Percentiles rank a stretch among this genome's conserved stretches.
Conservation (phyloP, 495 filamentous ascomycete genomes). For the Xylaria intraflava region DNA sequence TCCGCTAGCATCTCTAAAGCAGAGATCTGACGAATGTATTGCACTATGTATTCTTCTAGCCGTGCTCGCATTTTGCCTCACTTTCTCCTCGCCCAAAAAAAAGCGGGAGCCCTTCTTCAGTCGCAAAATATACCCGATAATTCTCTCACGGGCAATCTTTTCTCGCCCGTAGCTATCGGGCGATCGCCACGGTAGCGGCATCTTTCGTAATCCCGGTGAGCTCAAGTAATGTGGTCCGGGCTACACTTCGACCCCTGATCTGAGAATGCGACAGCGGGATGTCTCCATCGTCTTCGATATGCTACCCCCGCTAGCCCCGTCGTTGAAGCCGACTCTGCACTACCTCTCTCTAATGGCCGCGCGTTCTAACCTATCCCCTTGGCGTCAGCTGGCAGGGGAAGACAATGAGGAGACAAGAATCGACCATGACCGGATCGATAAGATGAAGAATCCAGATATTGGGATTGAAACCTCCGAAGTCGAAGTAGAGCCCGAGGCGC, state of each 20-base stretch:
- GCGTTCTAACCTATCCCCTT: constrained; percentile 14
- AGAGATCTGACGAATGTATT: not conserved
- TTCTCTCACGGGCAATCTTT: too few relatives aligned
- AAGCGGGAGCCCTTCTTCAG: too few relatives aligned
- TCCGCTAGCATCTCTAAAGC: not conserved
- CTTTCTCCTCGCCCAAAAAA: too few relatives aligned
- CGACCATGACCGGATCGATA: constrained; percentile 6
- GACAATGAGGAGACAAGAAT: not conserved
- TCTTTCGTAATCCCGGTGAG: too few relatives aligned
- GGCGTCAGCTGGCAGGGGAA: constrained; percentile 2
- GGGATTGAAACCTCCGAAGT: constrained; percentile 4
- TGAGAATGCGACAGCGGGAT: constrained; percentile 17
- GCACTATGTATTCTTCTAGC: not conserved
- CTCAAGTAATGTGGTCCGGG: not conserved
- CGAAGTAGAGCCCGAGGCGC: constrained; percentile 1
- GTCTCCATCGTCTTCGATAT: constrained; percentile 26
- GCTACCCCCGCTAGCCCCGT: constrained; percentile 25
- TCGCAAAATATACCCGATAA: too few relatives aligned
- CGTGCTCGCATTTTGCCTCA: not conserved
- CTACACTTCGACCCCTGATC: not conserved
- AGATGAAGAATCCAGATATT: constrained; percentile 5
- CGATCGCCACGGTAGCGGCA: too few relatives aligned
- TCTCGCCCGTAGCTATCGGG: too few relatives aligned
- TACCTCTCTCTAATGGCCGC: constrained; percentile 21
- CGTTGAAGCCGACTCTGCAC: constrained; percentile 19